phyloP scores from a whole-genome alignment of 192 early-diverging fungal genomes.

The Gaertneriomyces semiglobifer region DNA sequence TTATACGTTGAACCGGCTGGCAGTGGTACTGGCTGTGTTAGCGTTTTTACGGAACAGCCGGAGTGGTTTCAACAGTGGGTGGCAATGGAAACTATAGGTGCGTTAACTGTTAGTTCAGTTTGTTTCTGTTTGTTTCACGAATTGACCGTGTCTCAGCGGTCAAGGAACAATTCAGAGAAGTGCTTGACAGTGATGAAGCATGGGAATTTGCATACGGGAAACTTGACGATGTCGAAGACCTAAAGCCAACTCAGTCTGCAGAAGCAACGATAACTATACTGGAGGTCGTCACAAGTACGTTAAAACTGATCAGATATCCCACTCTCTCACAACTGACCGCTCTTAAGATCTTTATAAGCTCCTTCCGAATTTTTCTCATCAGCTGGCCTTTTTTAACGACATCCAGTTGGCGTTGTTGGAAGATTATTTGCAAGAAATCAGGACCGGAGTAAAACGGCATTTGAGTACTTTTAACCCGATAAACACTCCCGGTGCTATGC shows the following conservation, averaged over 20 bases:
- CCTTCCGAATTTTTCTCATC: constrained; percentile 24
- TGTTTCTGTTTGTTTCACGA: background rate
- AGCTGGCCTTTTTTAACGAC: constrained; percentile 28
- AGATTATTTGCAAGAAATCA: constrained; percentile 29
- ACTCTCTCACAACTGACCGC: background rate
- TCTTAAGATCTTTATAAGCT: constrained; percentile 29
- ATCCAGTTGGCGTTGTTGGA: constrained; percentile 32
- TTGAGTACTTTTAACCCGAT: constrained; percentile 20
- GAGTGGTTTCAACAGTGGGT: constrained; percentile 31
- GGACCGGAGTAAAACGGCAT: constrained; percentile 19
- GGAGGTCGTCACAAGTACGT: constrained; percentile 28
- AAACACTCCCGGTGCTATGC: constrained; percentile 8
- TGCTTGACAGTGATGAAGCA: constrained; percentile 19
- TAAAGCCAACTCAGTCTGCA: constrained; percentile 22
- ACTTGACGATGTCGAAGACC: constrained; percentile 23
- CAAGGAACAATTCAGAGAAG: constrained; percentile 22
- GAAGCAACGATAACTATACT: constrained; percentile 27
- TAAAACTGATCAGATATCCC: background rate
- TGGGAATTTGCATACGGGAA: constrained; percentile 26
- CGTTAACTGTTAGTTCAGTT: background rate
- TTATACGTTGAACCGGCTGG: constrained; percentile 14
- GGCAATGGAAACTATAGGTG: constrained; percentile 23
- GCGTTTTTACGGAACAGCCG: constrained; percentile 27
- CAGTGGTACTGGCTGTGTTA: constrained; percentile 17
- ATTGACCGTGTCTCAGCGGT: constrained; percentile 11